Evolutionary conservation across 129 eudicot genomes (phyloP).

Genomic region (Lonicera japonica): DNA sequence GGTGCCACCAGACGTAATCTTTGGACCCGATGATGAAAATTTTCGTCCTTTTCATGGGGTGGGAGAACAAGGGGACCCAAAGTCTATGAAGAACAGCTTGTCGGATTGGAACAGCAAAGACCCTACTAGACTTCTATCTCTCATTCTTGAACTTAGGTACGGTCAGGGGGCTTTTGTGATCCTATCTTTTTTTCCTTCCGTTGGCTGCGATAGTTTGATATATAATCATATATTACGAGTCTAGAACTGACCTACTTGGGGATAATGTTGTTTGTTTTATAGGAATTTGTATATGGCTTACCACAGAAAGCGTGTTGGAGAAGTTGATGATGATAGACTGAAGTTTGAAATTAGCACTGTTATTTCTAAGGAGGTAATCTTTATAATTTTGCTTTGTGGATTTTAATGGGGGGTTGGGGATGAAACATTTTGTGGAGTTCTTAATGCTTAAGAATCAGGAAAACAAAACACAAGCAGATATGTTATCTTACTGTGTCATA

Average conservation of each 20-base stretch:
- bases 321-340: conserved; percentile 77
- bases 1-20: conserved; percentile 71
- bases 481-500: too few species aligned
- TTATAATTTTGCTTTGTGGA: background rate
- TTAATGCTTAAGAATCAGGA: too few species aligned
- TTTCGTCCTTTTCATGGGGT: conserved; percentile 40
- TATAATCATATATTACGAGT: too few species aligned
- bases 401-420: background rate
- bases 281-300: conserved; percentile 67
- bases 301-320: conserved; percentile 76
- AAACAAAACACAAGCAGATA: too few species aligned
- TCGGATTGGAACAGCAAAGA: conserved; percentile 77
- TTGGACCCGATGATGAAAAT: conserved; percentile 79
- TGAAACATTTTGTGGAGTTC: too few species aligned
- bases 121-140: conserved; percentile 57
- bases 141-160: conserved; percentile 78
- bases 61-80: conserved; percentile 30
- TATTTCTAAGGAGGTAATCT: conserved; percentile 63
- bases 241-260: background rate
- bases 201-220: background rate
- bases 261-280: conserved; percentile 5
- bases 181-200: background rate
- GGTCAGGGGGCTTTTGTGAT: background rate
- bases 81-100: conserved; percentile 38
- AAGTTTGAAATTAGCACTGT: conserved; percentile 87